phyloP scores from a whole-genome alignment of 306 rosid genomes.

The Delonix regia region DNA sequence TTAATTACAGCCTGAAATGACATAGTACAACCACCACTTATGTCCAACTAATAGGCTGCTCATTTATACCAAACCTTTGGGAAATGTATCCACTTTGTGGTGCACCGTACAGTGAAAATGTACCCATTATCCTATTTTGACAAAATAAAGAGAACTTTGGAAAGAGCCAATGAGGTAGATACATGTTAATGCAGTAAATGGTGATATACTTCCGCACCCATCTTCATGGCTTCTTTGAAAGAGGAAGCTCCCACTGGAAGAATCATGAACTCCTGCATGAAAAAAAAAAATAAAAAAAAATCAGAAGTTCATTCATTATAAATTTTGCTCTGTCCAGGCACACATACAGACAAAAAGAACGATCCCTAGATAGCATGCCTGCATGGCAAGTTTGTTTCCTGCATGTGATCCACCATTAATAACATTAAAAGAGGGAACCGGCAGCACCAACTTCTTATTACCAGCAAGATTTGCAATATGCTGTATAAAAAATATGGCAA shows the following conservation, averaged over 20 bases:
- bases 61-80: slow-evolving; percentile 24
- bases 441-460: slow-evolving; percentile 82
- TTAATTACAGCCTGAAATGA: slow-evolving; percentile 83
- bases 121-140: neutral
- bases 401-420: slow-evolving; percentile 99
- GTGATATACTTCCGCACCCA: slow-evolving; percentile 99
- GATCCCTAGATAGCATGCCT: too few species aligned
- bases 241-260: slow-evolving; percentile 94
- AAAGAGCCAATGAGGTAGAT: neutral
- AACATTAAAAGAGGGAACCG: slow-evolving; percentile 98
- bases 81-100: neutral
- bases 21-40: slow-evolving; percentile 28
- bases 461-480: slow-evolving; percentile 97
- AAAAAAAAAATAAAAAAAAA: too few species aligned
- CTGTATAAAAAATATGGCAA: slow-evolving; percentile 55
- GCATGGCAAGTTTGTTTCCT: slow-evolving; percentile 99
- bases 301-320: slow-evolving; percentile 6
- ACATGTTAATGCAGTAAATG: slow-evolving; percentile 20
- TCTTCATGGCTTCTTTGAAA: slow-evolving; percentile 99
- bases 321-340: too few species aligned
- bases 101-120: neutral
- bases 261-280: slow-evolving; percentile 98
- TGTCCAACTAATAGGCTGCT: slow-evolving; percentile 13
- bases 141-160: neutral
- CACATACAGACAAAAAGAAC: too few species aligned